These are phyloP conservation scores for Pleurotus platypus DNA, from an alignment of 768 basidiomycete species.

Conservation along the genomic window DNA sequence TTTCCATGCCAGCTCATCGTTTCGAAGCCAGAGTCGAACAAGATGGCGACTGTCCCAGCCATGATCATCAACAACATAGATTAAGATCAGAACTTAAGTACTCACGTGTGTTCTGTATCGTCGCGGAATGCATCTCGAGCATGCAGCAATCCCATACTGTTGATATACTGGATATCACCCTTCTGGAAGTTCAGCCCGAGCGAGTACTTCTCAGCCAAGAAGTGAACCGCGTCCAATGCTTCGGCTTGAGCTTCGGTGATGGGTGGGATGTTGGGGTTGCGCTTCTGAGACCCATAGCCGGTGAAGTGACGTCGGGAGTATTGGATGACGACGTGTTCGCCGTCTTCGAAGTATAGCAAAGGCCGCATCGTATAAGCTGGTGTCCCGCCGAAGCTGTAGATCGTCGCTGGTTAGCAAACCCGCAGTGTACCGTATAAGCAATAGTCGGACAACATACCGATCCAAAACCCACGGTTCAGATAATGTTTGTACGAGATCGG, in stretches of 20 bases:
- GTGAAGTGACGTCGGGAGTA: constrained; percentile 19
- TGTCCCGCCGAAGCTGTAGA: constrained; percentile 11
- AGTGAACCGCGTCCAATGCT: constrained; percentile 17
- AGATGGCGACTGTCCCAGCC: constrained; percentile 28
- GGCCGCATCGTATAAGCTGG: constrained; percentile 12
- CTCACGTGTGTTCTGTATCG: constrained; percentile 15
- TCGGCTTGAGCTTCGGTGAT: constrained; percentile 19
- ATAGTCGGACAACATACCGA: constrained; percentile 16
- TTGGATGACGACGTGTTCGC: constrained; percentile 13
- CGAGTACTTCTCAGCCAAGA: constrained; percentile 15
- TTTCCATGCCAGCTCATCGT: constrained; percentile 36
- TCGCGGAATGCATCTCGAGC: constrained; percentile 18
- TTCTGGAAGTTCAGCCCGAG: constrained; percentile 17
- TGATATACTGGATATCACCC: constrained; percentile 18
- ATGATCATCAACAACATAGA: not conserved
- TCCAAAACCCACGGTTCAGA: constrained; percentile 43
- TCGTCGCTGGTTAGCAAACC: not conserved
- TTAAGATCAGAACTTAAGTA: not conserved
- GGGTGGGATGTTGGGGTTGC: constrained; percentile 14
- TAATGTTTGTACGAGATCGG: constrained; percentile 37
- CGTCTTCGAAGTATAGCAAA: constrained; percentile 14
- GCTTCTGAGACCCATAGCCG: constrained; percentile 10
- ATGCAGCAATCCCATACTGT: constrained; percentile 15
- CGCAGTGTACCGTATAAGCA: not conserved
- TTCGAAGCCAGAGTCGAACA: constrained; percentile 33